A percentile compares a stretch with the other conserved stretches of the same genome.
Conservation (phyloP, 345 rosid genomes). For the Ceriops zippeliana region DNA sequence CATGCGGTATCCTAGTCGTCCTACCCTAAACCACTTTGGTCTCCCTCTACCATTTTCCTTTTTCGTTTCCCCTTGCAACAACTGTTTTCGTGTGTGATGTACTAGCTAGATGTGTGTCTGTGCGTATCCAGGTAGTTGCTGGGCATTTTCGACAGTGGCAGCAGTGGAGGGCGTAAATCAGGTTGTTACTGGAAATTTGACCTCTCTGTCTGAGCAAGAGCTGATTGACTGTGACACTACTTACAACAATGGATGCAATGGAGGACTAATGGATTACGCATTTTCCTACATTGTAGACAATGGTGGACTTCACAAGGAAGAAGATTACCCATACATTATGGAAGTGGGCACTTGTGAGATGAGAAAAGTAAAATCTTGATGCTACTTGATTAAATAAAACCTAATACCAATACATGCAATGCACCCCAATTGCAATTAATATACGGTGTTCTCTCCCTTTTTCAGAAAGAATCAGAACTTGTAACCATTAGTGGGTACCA, state of each 20-base stretch:
- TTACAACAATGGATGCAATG: slow-evolving; percentile 26
- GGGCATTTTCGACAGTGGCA: slow-evolving; percentile 35
- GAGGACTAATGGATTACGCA: slow-evolving; percentile 34
- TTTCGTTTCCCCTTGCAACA: background rate
- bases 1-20: slow-evolving; percentile 15
- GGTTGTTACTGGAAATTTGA: slow-evolving; percentile 28
- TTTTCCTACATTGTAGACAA: slow-evolving; percentile 22
- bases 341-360: slow-evolving; percentile 31
- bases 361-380: slow-evolving; percentile 6
- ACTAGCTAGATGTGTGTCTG: background rate
- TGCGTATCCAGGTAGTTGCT: slow-evolving; percentile 23
- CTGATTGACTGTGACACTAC: slow-evolving; percentile 29
- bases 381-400: background rate
- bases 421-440: background rate
- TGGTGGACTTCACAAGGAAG: slow-evolving; percentile 28
- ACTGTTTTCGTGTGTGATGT: background rate
- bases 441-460: background rate
- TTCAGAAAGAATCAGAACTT: slow-evolving; percentile 17
- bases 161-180: slow-evolving; percentile 31
- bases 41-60: too few relatives aligned
- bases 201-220: slow-evolving; percentile 32
- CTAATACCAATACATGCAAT: background rate
- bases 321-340: slow-evolving; percentile 32
- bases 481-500: slow-evolving; percentile 29
- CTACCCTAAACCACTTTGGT: background rate